A percentile compares a stretch with the other conserved stretches of the same genome.
phyloP scores from a whole-genome alignment of 352 stramenopile genomes.

The Peronospora belbahrii region DNA sequence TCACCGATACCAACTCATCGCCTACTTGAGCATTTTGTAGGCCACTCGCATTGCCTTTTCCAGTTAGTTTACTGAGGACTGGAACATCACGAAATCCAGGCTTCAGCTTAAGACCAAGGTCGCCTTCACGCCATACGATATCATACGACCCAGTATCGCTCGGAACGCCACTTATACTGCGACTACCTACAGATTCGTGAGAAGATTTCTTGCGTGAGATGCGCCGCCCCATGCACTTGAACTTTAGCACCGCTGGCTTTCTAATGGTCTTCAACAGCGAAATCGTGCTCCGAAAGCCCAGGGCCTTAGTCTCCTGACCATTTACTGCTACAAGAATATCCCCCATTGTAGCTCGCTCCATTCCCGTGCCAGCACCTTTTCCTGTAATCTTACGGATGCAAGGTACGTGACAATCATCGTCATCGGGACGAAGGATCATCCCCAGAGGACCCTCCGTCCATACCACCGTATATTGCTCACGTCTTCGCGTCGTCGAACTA shows the following conservation, averaged over 20 bases:
- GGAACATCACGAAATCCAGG: slow-evolving; percentile 65
- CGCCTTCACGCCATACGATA: slow-evolving; percentile 83
- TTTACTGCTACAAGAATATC: slow-evolving; percentile 82
- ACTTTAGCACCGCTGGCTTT: slow-evolving; percentile 83
- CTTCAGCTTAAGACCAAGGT: slow-evolving; percentile 82
- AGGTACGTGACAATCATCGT: slow-evolving; percentile 81
- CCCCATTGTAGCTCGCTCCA: slow-evolving; percentile 70
- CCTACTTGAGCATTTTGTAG: slow-evolving; percentile 77
- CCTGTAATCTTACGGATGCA: slow-evolving; percentile 84
- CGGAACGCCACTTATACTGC: slow-evolving; percentile 25
- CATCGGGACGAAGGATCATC: slow-evolving; percentile 82
- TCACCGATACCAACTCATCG: slow-evolving; percentile 81
- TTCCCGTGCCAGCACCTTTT: slow-evolving; percentile 76
- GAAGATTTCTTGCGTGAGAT: slow-evolving; percentile 52
- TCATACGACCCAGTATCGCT: slow-evolving; percentile 72
- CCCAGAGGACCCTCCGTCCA: slow-evolving; percentile 78
- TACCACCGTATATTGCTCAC: slow-evolving; percentile 83
- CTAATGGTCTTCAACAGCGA: slow-evolving; percentile 80
- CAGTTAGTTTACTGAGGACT: slow-evolving; percentile 76
- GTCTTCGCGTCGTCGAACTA: slow-evolving; percentile 26
- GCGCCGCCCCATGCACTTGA: slow-evolving; percentile 78
- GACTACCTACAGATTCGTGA: slow-evolving; percentile 25
- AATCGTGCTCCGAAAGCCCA: slow-evolving; percentile 81
- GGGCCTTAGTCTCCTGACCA: slow-evolving; percentile 74
- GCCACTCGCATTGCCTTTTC: slow-evolving; percentile 72